These are phyloP conservation scores for Heterobasidion parviporum DNA, from an alignment of 1,284 basidiomycete species.

Conservation along the genomic window DNA sequence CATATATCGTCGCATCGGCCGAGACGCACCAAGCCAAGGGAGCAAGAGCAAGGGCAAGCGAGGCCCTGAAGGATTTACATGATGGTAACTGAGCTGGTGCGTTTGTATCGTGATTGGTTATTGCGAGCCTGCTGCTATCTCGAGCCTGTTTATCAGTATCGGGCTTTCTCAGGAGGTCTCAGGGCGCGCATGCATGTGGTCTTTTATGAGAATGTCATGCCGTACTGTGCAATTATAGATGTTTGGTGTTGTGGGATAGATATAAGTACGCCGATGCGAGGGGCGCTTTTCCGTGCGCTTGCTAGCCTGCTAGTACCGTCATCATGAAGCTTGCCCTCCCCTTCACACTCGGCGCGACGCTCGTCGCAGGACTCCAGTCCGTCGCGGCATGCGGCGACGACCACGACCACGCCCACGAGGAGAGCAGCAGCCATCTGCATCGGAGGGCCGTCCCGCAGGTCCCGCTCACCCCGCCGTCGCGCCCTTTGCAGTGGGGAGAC, in stretches of 20 bases:
- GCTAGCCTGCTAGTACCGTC: background rate
- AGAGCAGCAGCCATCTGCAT: background rate
- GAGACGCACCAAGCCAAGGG: too few species aligned
- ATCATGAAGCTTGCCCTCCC: background rate
- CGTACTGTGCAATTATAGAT: background rate
- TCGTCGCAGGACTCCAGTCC: background rate
- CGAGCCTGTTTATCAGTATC: background rate
- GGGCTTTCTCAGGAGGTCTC: background rate
- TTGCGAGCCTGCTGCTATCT: background rate
- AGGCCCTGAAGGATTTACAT: too few species aligned
- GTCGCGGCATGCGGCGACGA: background rate
- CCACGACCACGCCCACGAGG: background rate
- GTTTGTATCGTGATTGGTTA: background rate
- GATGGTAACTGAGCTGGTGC: too few species aligned
- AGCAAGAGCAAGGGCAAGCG: too few species aligned
- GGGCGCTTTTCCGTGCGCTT: too few species aligned
- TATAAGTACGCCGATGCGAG: too few species aligned
- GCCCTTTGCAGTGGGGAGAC: slow-evolving; percentile 68
- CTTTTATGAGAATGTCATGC: too few species aligned
- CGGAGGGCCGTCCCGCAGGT: slow-evolving; percentile 6
- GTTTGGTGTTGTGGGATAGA: background rate
- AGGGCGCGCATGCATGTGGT: background rate
- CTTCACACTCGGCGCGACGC: background rate
- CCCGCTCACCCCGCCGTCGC: slow-evolving; percentile 45
- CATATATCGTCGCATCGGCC: too few species aligned